Evolutionary conservation across 2,329 filamentous ascomycete genomes (phyloP).

Genomic region (Hirsutella thompsonii): DNA sequence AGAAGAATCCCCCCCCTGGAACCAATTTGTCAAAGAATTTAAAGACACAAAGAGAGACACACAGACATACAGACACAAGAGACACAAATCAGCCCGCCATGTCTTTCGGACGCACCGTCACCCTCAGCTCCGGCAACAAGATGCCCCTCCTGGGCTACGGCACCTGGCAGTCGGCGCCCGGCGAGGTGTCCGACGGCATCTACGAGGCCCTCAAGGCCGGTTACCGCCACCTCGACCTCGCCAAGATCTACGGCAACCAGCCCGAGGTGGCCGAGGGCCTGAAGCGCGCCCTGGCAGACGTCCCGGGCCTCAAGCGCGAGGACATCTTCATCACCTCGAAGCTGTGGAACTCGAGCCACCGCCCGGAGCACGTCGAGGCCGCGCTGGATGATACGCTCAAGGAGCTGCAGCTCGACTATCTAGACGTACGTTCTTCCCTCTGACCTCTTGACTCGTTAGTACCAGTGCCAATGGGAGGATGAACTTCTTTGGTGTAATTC

Average conservation of each 20-base stretch:
- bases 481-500: not conserved
- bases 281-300: constrained; percentile 28
- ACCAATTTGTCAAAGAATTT: too few relatives aligned
- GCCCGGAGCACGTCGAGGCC: constrained; percentile 43
- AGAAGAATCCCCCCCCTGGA: too few relatives aligned
- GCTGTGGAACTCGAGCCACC: constrained; percentile 48
- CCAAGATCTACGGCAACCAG: constrained; percentile 52
- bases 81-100: constrained; percentile 18
- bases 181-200: constrained; percentile 51
- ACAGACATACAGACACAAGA: too few relatives aligned
- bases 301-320: constrained; percentile 38
- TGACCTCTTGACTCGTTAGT: too few relatives aligned
- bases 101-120: constrained; percentile 43
- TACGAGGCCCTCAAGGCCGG: constrained; percentile 49
- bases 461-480: too few relatives aligned
- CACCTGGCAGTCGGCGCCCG: constrained; percentile 56
- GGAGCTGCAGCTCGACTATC: constrained; percentile 42
- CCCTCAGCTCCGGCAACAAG: constrained; percentile 50
- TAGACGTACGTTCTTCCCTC: constrained; percentile 39
- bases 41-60: too few relatives aligned
- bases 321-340: constrained; percentile 56
- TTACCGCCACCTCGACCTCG: constrained; percentile 48
- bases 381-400: constrained; percentile 43
- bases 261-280: constrained; percentile 43
- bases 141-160: constrained; percentile 48